Evolutionary conservation across 176 grass and related monocot species (phyloP), one percentile per base, ranked within the genome.

Genomic region (Paspalum vaginatum): DNA sequence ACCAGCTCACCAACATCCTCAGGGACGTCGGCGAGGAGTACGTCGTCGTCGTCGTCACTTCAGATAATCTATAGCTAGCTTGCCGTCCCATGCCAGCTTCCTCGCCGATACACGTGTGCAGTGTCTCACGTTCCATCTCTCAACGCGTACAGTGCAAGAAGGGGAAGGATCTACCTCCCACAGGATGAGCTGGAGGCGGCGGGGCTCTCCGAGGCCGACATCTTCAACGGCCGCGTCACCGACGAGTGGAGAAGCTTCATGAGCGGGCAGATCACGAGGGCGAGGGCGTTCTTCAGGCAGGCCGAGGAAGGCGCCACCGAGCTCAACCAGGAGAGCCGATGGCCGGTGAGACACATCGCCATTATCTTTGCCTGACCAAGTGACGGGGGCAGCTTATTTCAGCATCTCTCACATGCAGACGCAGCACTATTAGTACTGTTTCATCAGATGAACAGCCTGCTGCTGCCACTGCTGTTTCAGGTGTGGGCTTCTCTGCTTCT

Each of bases 1-100:
- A 95, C 86, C 96, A 98, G 80, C 96, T 98, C 81, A 95, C 96
- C 12, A 98, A 95, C 88, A 98, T 95, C 64, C 92, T 95, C 42
- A 59, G 96, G 9, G 96, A 98, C 57, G 90, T 98, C 9, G 96
- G 92, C 4, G 96, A 98, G 82, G 96, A 98, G 92, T 95, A 81
- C 82, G 94, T 81, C 20, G 0, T 11, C 37, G 0, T 41, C 8
- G 8, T 3, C 17, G 10, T 4, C 56, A 2, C 4, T 72, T n/a
- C n/a, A n/a, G n/a, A n/a, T n/a, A n/a, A n/a, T n/a, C n/a, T n/a
- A n/a, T n/a, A n/a, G n/a, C n/a, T n/a, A n/a, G n/a, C n/a, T n/a
- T n/a, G n/a, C n/a, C n/a, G n/a, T n/a, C n/a, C n/a, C n/a, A n/a
- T n/a, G n/a, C n/a, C n/a, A n/a, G n/a, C n/a, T n/a, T n/a, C n/a